Evolutionary conservation across 306 rosid genomes (phyloP), one percentile per base, ranked within the genome.

Genomic region (Styphnolobium japonicum): DNA sequence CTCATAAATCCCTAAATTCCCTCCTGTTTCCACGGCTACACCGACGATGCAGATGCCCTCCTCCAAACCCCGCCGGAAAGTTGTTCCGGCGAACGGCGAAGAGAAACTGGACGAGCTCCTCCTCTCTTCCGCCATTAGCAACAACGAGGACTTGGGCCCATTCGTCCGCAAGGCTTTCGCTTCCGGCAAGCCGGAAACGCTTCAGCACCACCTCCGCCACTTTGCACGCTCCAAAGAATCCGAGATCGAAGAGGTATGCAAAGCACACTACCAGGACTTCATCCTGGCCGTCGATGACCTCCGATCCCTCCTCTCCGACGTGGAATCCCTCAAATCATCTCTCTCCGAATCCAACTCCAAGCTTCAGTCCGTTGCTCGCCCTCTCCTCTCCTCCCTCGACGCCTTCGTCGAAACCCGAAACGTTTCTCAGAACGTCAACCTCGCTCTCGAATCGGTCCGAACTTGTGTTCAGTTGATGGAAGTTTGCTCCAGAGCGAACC

Each of bases 211-310:
- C 77, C 99, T 96, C 78, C 98, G 98, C 45, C 94, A 90, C 85
- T 93, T 96, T 78, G 81, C 98, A 3, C 97, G 97, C 39, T 85
- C 94, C 67, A 96, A 96, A 72, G 99, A 96, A 75, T 91, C 97
- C 0, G 97, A 96, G 89, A 96, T 96, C 88, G 99, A 96, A 73
- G 99, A 96, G 49, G 98, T 94, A 18, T 94, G 98, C 84, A 93
- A 91, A 52, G 99, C 97, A 10, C 99, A 95, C 94, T 95, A 95
- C 84, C 99, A 93, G 77, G 99, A 95, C 83, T 95, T 95, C 90
- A 95, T 95, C 83, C 92, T 93, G 25, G 99, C 99, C 57, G 99
- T 95, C 49, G 99, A 95, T 18, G 99, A 95, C 79, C 99, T 95
- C 75, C 97, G 95, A 90, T 95, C 99, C 1, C 99, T 95, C 6